These are phyloP conservation scores for Macrophomina phaseolina DNA, from an alignment of 2,329 filamentous ascomycete genomes.

Conservation along the genomic window DNA sequence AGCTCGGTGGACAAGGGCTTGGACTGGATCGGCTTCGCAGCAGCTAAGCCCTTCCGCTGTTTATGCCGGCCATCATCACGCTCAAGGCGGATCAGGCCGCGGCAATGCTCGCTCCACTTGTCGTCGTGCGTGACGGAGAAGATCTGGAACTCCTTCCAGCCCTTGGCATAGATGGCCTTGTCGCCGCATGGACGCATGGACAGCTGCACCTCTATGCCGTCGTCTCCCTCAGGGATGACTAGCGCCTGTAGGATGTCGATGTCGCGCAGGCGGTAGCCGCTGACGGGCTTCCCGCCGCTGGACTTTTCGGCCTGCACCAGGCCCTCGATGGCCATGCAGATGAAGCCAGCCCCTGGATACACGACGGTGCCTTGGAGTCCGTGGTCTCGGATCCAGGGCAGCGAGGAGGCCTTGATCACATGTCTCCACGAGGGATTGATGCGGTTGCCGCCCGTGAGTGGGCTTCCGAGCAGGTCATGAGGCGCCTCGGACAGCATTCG, in stretches of 20 bases:
- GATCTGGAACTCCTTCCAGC: slow-evolving; percentile 20
- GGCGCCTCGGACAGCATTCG: background rate
- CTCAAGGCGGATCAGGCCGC: background rate
- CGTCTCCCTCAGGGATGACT: background rate
- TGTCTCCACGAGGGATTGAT: slow-evolving; percentile 30
- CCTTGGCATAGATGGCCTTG: background rate
- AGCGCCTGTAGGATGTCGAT: background rate
- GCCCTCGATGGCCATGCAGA: slow-evolving; percentile 41
- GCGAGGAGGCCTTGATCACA: slow-evolving; percentile 32
- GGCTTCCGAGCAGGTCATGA: slow-evolving; percentile 35
- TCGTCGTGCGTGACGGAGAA: slow-evolving; percentile 1
- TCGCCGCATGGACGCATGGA: background rate
- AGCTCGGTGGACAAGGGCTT: background rate
- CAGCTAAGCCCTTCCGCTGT: no score
- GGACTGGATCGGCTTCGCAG: background rate
- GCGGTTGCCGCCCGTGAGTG: slow-evolving; percentile 32
- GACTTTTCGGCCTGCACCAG: background rate
- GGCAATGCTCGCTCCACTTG: slow-evolving; percentile 12
- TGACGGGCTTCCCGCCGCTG: background rate
- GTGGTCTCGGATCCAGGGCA: slow-evolving; percentile 35
- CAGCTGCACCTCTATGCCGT: slow-evolving; percentile 5
- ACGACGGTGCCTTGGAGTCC: slow-evolving; percentile 35
- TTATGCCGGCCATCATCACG: background rate
- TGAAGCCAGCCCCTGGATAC: slow-evolving; percentile 40
- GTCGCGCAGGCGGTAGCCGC: slow-evolving; percentile 14